Conservation (phyloP, 805 yeast genomes). For the Spathaspora arborariae region DNA sequence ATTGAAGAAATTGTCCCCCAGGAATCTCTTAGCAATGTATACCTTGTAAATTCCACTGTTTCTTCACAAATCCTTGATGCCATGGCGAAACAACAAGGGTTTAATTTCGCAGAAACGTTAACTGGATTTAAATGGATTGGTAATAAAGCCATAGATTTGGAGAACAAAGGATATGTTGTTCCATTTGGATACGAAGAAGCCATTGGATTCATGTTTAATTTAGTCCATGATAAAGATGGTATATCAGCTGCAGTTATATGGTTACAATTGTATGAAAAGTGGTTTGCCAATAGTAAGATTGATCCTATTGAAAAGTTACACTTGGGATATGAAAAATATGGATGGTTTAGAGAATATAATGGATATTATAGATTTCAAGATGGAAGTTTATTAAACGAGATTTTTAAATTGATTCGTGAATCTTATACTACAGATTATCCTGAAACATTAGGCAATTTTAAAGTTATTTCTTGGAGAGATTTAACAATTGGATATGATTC, state of each 20-base stretch:
- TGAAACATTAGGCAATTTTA: constrained; percentile 49
- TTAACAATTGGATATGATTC: constrained; percentile 81
- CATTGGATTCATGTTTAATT: constrained; percentile 85
- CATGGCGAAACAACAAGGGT: constrained; percentile 62
- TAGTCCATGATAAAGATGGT: constrained; percentile 91
- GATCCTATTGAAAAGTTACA: constrained; percentile 51
- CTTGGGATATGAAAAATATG: constrained; percentile 60
- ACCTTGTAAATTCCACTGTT: constrained; percentile 83
- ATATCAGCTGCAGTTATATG: constrained; percentile 75
- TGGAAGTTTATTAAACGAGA: constrained; percentile 44
- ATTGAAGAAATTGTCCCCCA: constrained; percentile 30
- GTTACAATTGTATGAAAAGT: constrained; percentile 58
- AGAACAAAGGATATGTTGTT: constrained; percentile 57
- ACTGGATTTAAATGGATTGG: constrained; percentile 99
- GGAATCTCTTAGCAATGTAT: constrained; percentile 32
- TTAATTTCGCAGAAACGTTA: constrained; percentile 72
- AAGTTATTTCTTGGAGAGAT: constrained; percentile 72
- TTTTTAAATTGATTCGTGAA: constrained; percentile 52
- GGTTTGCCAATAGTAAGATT: constrained; percentile 36
- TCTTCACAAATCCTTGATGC: constrained; percentile 76
- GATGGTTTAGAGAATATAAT: constrained; percentile 80
- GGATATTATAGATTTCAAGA: constrained; percentile 75
- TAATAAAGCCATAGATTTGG: constrained; percentile 74
- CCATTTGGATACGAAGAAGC: constrained; percentile 97
- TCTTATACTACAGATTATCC: constrained; percentile 39